A percentile compares a stretch with the other conserved stretches of the same genome.
These are phyloP conservation scores for Phytophthora citrophthora DNA, from an alignment of 352 stramenopile genomes.

Conservation along the genomic window DNA sequence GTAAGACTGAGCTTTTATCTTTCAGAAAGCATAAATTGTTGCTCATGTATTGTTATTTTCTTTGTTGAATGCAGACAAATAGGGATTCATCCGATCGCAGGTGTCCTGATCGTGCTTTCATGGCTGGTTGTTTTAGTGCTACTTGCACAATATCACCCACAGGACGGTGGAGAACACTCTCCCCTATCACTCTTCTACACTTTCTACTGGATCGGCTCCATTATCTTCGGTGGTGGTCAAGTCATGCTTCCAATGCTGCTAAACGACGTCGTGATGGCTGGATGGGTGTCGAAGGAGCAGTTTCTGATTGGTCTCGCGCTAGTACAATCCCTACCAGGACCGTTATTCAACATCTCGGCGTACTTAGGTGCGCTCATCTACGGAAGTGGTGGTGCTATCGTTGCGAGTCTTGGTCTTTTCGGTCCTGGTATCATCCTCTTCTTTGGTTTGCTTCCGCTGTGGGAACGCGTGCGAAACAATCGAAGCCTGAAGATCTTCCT, in stretches of 20 bases:
- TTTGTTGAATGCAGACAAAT: slow-evolving; percentile 64
- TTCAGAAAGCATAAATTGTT: neutral
- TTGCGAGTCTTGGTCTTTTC: slow-evolving; percentile 91
- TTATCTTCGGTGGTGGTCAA: slow-evolving; percentile 96
- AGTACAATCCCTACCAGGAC: slow-evolving; percentile 92
- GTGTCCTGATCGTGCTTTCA: slow-evolving; percentile 75
- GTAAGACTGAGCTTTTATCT: slow-evolving; percentile 17
- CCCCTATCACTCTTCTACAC: slow-evolving; percentile 85
- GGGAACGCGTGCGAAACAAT: slow-evolving; percentile 89
- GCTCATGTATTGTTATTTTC: neutral
- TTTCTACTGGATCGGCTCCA: slow-evolving; percentile 94
- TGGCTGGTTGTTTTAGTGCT: slow-evolving; percentile 79
- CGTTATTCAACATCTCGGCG: slow-evolving; percentile 95
- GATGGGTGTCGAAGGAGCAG: slow-evolving; percentile 92
- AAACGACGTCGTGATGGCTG: slow-evolving; percentile 77
- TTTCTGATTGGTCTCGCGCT: slow-evolving; percentile 95
- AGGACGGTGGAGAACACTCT: slow-evolving; percentile 44
- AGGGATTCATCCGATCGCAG: slow-evolving; percentile 84
- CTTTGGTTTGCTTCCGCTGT: slow-evolving; percentile 93
- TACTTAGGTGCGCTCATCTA: slow-evolving; percentile 92
- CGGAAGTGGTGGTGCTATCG: slow-evolving; percentile 87
- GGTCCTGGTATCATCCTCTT: slow-evolving; percentile 92
- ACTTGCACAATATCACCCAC: slow-evolving; percentile 56
- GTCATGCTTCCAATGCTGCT: slow-evolving; percentile 94
- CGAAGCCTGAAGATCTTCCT: slow-evolving; percentile 87